Evolutionary conservation across 306 rosid genomes (phyloP).

Genomic region (Cyclanthera cordifolia): DNA sequence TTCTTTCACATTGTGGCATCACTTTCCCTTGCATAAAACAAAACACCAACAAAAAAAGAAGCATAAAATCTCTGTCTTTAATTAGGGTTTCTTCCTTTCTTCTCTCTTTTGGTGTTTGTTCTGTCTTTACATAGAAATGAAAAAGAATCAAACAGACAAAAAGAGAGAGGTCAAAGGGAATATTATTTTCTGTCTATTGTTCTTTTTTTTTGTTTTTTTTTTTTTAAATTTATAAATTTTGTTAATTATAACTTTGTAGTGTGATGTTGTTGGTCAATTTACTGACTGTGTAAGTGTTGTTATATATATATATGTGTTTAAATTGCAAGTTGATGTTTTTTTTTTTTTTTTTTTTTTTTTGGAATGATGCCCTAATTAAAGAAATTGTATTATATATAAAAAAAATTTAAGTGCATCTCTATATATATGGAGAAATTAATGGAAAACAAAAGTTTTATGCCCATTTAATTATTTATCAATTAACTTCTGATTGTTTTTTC

Average conservation of each 20-base stretch:
- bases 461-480: too few species aligned
- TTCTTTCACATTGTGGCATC: conserved; percentile 93
- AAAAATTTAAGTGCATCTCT: too few species aligned
- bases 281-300: conserved; percentile 1
- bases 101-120: conserved; percentile 10
- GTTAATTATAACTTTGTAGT: conserved; percentile 1
- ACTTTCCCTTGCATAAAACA: conserved; percentile 39
- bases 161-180: conserved; percentile 12
- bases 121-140: neutral
- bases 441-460: too few species aligned
- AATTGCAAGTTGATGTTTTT: neutral
- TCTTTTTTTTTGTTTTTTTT: neutral
- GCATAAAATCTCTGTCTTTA: neutral
- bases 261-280: conserved; percentile 4
- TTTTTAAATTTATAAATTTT: neutral
- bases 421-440: too few species aligned
- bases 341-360: neutral
- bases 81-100: neutral
- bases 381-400: neutral
- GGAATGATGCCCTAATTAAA: neutral
- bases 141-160: conserved; percentile 4
- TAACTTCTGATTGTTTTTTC: too few species aligned
- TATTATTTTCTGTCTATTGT: neutral
- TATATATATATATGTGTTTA: neutral
- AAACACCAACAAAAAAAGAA: neutral